These are phyloP conservation scores for Syncephalis plumigaleata DNA, from an alignment of 371 early-diverging fungal genomes.

Conservation along the genomic window DNA sequence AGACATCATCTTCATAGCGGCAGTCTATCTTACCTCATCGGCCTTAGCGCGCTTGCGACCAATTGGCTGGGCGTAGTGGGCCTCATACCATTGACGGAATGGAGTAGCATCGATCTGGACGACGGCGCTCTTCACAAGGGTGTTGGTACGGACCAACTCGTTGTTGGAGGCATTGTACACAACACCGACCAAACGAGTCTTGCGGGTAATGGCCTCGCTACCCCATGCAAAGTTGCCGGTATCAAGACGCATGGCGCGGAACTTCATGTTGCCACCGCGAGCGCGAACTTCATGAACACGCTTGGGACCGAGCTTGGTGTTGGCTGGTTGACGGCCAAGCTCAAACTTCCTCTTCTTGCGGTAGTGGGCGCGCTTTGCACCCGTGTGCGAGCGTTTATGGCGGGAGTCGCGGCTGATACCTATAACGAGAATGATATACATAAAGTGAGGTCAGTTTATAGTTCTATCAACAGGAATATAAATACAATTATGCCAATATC, in stretches of 20 bases:
- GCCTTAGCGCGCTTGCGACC: slow-evolving; percentile 77
- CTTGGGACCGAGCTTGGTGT: slow-evolving; percentile 94
- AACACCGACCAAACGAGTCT: slow-evolving; percentile 93
- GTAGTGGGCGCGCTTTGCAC: slow-evolving; percentile 96
- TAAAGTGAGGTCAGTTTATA: no score
- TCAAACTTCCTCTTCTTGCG: slow-evolving; percentile 99
- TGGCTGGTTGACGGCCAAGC: slow-evolving; percentile 95
- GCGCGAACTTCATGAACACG: slow-evolving; percentile 90
- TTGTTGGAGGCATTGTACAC: slow-evolving; percentile 99
- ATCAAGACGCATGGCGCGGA: slow-evolving; percentile 96
- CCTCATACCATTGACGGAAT: slow-evolving; percentile 97
- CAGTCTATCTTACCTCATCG: not conserved
- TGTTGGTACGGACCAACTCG: slow-evolving; percentile 99
- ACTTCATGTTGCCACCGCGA: slow-evolving; percentile 99
- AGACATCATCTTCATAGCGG: no score
- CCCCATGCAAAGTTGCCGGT: slow-evolving; percentile 97
- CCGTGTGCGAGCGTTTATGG: slow-evolving; percentile 96
- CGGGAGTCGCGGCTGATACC: slow-evolving; percentile 95
- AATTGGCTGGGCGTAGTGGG: slow-evolving; percentile 80
- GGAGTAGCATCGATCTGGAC: slow-evolving; percentile 98
- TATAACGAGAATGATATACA: slow-evolving; percentile 11
- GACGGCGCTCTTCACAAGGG: slow-evolving; percentile 97
- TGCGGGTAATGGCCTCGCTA: slow-evolving; percentile 85
- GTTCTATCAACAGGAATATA: no score
- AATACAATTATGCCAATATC: no score